Base-by-base conservation (phyloP, 345 rosid species). In the Heritiera fomes region DNA sequence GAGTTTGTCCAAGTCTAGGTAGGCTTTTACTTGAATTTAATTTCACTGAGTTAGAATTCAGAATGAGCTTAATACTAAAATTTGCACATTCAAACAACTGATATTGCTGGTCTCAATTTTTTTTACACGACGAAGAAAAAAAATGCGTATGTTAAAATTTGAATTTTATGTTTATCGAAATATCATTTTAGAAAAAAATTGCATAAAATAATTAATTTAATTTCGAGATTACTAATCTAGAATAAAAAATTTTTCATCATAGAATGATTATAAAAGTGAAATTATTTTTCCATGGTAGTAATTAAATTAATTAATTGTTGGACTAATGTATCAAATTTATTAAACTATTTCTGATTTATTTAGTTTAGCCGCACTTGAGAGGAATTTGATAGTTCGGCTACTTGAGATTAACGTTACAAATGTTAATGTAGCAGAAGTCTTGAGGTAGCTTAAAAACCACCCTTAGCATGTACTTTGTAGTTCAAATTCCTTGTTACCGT, bases 401-500 rank as follows among this genome's bases (percentile, higher is more conserved):
- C 72, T 76, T 76, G 71, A 46, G 49, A 34, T 41, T 6, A 40
- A 65, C 20, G 73, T 38, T 11, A 76, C 7, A 18, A 64, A 64
- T 63, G 72, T 32, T 43, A 10, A 32, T 13, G 75, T 73, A 32
- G 32, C 64, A 23, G 6, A 55, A 73, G 63, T 73, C 76, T 20
- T 59, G 52, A 75, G 67, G 43, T 75, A 20, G 49, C 77, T 75
- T 75, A 41, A 59, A 43, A 56, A 58, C 41, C 20, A 59, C 41
- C 12, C 53, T 23, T 74, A 11, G 8, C 41, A 40, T n/a, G 47
- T 18, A 18, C 49, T 52, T 20, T 59, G 20, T 58, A 38, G 13
- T 73, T 40, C 66, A 58, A 40, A 58, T 58, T 43, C 66, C 41
- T 41, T 74, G 75, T 71, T 71, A 12, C 58, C 49, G 15, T 23